Evolutionary conservation across 176 grass and related monocot species (phyloP).

Genomic region (Aegilops bicornis): DNA sequence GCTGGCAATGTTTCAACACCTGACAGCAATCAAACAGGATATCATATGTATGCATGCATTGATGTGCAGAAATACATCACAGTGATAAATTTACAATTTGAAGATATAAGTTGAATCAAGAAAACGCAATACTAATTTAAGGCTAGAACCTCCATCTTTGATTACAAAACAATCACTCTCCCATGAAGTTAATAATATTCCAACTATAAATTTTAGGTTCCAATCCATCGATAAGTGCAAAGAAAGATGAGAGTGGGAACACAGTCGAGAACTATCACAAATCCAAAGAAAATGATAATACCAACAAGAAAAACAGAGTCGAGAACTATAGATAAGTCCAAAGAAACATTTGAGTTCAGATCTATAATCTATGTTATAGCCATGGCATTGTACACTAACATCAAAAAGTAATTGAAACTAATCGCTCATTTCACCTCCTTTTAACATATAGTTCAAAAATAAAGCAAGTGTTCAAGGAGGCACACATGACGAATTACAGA

Average conservation of each 20-base stretch:
- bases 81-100: not conserved
- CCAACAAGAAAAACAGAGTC: not conserved
- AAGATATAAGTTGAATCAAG: not conserved
- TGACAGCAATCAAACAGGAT: constrained; percentile 32
- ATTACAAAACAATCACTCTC: not conserved
- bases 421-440: not conserved
- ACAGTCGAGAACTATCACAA: not conserved
- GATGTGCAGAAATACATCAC: not conserved
- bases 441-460: not conserved
- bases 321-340: not conserved
- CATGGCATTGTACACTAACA: not conserved
- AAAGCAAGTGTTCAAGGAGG: not conserved
- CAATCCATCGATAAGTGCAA: not conserved
- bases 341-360: constrained; percentile 9
- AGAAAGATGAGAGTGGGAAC: no score
- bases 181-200: not conserved
- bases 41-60: not conserved
- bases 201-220: not conserved
- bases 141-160: not conserved
- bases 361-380: not conserved
- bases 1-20: constrained; percentile 75
- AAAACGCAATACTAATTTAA: not conserved
- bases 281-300: not conserved
- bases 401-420: not conserved
- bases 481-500: not conserved